phyloP scores from a whole-genome alignment of 2,329 filamentous ascomycete species.

The Teratosphaeriaceae sp. region DNA sequence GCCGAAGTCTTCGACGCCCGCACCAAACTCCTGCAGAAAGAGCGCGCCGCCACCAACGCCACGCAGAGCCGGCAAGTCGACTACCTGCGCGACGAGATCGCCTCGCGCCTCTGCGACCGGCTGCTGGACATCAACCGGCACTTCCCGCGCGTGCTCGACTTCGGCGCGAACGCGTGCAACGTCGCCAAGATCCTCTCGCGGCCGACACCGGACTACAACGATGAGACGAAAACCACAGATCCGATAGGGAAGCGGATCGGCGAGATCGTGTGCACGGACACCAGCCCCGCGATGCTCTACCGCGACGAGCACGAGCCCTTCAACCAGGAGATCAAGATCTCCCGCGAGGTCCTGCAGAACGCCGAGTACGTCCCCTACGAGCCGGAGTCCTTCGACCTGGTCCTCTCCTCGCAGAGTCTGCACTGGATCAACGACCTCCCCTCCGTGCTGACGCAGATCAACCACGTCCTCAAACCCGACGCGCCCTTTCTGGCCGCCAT shows the following conservation, averaged over 20 bases:
- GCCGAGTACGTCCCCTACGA: slow-evolving; percentile 72
- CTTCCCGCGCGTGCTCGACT: slow-evolving; percentile 78
- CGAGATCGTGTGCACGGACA: slow-evolving; percentile 73
- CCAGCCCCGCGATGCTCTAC: slow-evolving; percentile 69
- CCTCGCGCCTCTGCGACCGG: slow-evolving; percentile 73
- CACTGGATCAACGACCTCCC: slow-evolving; percentile 99
- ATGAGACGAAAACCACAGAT: slow-evolving; percentile 51
- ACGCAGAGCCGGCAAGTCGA: slow-evolving; percentile 73
- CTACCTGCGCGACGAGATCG: slow-evolving; percentile 91
- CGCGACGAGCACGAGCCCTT: slow-evolving; percentile 70
- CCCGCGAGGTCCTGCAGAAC: slow-evolving; percentile 65
- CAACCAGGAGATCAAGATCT: slow-evolving; percentile 66
- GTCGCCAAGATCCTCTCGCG: slow-evolving; percentile 71
- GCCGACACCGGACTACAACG: slow-evolving; percentile 55
- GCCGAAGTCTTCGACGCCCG: slow-evolving; percentile 87
- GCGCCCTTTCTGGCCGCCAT: slow-evolving; percentile 90
- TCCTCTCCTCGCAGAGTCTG: slow-evolving; percentile 80
- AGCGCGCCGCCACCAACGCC: slow-evolving; percentile 67
- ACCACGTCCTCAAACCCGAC: slow-evolving; percentile 82
- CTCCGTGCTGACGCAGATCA: slow-evolving; percentile 74
- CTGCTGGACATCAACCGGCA: slow-evolving; percentile 87
- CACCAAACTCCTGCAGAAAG: slow-evolving; percentile 86
- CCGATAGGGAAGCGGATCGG: slow-evolving; percentile 66
- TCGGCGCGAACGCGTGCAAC: slow-evolving; percentile 94
- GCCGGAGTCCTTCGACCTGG: slow-evolving; percentile 74